Evolutionary conservation across 1,139 yeast species (phyloP).

Genomic region (Pichia sp.): DNA sequence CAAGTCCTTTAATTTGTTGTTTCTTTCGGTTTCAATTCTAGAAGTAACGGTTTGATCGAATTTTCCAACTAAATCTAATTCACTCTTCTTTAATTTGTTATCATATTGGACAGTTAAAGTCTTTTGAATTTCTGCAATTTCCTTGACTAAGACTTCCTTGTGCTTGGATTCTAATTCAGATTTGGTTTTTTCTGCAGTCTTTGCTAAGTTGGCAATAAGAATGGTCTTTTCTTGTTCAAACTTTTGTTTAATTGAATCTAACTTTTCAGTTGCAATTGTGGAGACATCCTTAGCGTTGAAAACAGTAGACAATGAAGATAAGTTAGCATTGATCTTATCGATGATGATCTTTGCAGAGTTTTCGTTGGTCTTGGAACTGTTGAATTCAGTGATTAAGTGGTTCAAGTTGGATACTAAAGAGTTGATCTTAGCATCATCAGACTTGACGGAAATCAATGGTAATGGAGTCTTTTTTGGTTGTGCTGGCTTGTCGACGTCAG

Average conservation of each 20-base stretch:
- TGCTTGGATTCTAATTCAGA: constrained; percentile 62
- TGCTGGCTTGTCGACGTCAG: constrained; percentile 18
- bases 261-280: constrained; percentile 41
- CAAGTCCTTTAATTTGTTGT: constrained; percentile 73
- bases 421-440: constrained; percentile 34
- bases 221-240: constrained; percentile 57
- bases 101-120: constrained; percentile 73
- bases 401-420: constrained; percentile 35
- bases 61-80: constrained; percentile 69
- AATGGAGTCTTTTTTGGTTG: constrained; percentile 14
- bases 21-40: constrained; percentile 76
- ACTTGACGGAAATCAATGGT: constrained; percentile 32
- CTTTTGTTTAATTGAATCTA: constrained; percentile 40
- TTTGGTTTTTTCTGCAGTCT: constrained; percentile 54
- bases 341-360: constrained; percentile 46
- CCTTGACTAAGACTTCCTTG: constrained; percentile 56
- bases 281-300: constrained; percentile 54
- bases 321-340: constrained; percentile 39
- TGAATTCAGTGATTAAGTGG: constrained; percentile 34
- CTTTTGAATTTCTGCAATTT: constrained; percentile 67
- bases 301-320: constrained; percentile 31
- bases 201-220: constrained; percentile 47
- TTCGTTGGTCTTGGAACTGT: constrained; percentile 25
- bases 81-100: constrained; percentile 71
- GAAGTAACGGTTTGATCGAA: constrained; percentile 64